A percentile compares a stretch with the other conserved stretches of the same genome.
Conservation (phyloP, 345 rosid genomes). For the Citrus sp. region DNA sequence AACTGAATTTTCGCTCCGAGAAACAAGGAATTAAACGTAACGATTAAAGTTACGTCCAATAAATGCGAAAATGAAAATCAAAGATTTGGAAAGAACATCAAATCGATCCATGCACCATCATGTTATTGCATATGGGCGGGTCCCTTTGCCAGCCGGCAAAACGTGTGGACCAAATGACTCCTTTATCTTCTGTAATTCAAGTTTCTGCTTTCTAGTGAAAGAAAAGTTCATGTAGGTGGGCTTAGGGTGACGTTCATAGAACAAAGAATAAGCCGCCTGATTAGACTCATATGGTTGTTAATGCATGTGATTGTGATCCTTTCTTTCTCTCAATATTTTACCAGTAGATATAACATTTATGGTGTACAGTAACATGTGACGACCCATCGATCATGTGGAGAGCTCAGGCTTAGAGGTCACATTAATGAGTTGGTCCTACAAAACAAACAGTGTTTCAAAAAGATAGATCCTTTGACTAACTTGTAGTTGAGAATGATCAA, state of each 20-base stretch:
- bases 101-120: not conserved
- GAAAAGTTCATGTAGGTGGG: not conserved
- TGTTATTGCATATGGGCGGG: conserved; percentile 10
- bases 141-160: conserved; percentile 30
- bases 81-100: not conserved
- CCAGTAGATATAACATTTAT: not conserved
- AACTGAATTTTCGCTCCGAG: not conserved
- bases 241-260: not conserved
- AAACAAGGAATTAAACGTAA: not conserved
- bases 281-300: not conserved
- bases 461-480: conserved; percentile 23
- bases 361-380: not conserved
- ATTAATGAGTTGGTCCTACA: not conserved
- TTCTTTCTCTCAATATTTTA: not conserved
- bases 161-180: conserved; percentile 33
- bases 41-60: not conserved
- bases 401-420: not conserved
- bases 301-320: not conserved
- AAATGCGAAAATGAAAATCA: not conserved
- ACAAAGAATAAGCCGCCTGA: not conserved
- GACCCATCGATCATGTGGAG: conserved; percentile 6
- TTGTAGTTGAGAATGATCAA: conserved; percentile 6
- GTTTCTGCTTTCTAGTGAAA: not conserved
- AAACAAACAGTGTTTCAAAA: not conserved
- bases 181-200: not conserved